Evolutionary conservation across 139 green algal genomes (phyloP), one percentile per base, ranked within the genome.

Genomic region (Parachlorella kessleri): DNA sequence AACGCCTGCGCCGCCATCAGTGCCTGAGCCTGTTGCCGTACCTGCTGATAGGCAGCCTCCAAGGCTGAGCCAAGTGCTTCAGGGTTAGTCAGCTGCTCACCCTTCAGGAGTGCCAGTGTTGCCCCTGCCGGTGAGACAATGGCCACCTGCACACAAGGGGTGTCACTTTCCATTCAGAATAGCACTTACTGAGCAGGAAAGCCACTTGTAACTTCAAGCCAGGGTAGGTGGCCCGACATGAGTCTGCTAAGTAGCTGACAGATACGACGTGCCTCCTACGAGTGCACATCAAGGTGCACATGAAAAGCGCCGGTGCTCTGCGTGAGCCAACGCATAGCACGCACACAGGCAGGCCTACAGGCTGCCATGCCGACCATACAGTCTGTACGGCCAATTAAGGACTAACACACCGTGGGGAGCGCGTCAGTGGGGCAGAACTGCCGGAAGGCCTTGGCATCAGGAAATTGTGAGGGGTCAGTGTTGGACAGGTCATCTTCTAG

Each of bases 361-460:
- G 26, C 59, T 7, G 2, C 24, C n/a, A 7, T n/a, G 9, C 4
- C 59, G n/a, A 67, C n/a, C 59, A 28, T 67, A 21, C 59, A 37
- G 7, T 30, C 2, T n/a, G 59, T 37, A 7, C 6, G 18, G 5
- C n/a, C 64, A 28, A 6, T 14, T 32, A 30, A 6, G 14, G 1
- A 14, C 21, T n/a, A 59, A 66, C 74, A 0, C 74, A 79, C 74
- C 74, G 74, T n/a, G 30, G 74, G 74, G 59, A 79, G 64, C 18
- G 26, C 14, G 1, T 79, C 63, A 64, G 70, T 40, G 3, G 75
- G 75, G 75, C 75, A 80, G 26, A 80, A 80, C 63, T 40, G 37
- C 3, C 75, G 75, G n/a, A 80, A 80, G 75, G 54, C 55, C 28
- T 73, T 80, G 33, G 75, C 66, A 4, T 80, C 75, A 4, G 42